Evolutionary conservation across 192 early-diverging fungal species (phyloP).

Genomic region (Backusella psychrophila): DNA sequence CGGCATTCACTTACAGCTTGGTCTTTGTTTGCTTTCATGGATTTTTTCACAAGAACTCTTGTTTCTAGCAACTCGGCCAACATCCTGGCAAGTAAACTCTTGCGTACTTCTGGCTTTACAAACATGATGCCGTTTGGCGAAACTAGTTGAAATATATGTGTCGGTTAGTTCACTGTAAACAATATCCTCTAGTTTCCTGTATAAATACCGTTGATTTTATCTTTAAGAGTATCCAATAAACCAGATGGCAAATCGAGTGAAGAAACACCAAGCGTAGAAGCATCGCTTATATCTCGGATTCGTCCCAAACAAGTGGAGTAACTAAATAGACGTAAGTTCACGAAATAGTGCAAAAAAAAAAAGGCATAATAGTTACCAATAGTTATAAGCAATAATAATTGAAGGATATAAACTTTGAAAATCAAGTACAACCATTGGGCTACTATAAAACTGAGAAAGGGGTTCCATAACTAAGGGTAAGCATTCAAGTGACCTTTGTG

Average conservation of each 20-base stretch:
- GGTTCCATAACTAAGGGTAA: conserved; percentile 92
- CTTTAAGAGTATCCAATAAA: conserved; percentile 59
- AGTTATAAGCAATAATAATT: conserved; percentile 96
- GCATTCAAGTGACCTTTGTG: conserved; percentile 77
- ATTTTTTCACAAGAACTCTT: conserved; percentile 84
- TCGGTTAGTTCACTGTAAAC: background rate
- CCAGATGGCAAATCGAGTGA: conserved; percentile 59
- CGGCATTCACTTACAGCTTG: conserved; percentile 43
- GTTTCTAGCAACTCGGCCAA: conserved; percentile 86
- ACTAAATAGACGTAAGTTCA: conserved; percentile 7
- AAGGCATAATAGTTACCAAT: conserved; percentile 50
- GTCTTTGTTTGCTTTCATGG: conserved; percentile 71
- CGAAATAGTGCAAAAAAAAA: background rate
- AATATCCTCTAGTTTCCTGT: background rate
- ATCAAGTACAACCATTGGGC: conserved; percentile 87
- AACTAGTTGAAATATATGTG: conserved; percentile 22
- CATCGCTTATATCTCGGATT: conserved; percentile 30
- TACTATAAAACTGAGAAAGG: conserved; percentile 73
- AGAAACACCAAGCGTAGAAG: conserved; percentile 62
- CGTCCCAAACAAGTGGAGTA: conserved; percentile 88
- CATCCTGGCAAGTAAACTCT: conserved; percentile 80
- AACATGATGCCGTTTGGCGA: conserved; percentile 86
- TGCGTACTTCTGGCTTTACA: conserved; percentile 80
- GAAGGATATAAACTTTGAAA: conserved; percentile 95
- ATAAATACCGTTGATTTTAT: conserved; percentile 61